phyloP scores from a whole-genome alignment of 345 rosid genomes.

The Brassica juncea region DNA sequence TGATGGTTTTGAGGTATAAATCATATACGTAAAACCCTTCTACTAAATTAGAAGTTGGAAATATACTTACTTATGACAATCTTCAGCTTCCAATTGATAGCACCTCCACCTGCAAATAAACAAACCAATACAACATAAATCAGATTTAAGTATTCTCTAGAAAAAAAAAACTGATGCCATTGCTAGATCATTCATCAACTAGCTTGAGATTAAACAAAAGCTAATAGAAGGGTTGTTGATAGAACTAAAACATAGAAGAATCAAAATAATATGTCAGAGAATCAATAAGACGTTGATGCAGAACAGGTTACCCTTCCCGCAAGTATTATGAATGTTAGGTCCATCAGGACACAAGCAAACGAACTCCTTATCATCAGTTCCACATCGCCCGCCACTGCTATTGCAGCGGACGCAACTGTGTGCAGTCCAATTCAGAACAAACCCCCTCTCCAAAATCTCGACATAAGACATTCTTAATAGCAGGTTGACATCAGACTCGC shows the following conservation, averaged over 20 bases:
- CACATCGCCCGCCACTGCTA: constrained; percentile 56
- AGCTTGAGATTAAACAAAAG: not conserved
- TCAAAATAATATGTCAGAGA: not conserved
- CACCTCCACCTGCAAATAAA: not conserved
- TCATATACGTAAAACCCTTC: not conserved
- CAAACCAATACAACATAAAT: not conserved
- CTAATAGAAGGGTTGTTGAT: not conserved
- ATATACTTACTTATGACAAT: constrained; percentile 36
- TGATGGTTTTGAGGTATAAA: not conserved
- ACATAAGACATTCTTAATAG: constrained; percentile 22
- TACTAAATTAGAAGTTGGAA: not conserved
- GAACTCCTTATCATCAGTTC: constrained; percentile 41
- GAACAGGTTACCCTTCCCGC: constrained; percentile 48
- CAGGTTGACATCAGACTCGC: not conserved
- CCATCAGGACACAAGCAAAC: constrained; percentile 56
- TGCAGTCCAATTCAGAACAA: constrained; percentile 58
- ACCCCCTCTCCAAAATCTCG: constrained; percentile 53
- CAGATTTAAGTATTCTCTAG: not conserved
- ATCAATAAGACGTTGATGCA: not conserved
- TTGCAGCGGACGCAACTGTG: constrained; percentile 46
- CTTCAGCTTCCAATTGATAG: constrained; percentile 1
- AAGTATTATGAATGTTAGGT: constrained; percentile 35
- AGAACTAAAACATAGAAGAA: not conserved
- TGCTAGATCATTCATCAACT: not conserved
- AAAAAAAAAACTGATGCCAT: not conserved